Conservation (phyloP, 164 flowering plant genomes). For the Litsea cubeba region DNA sequence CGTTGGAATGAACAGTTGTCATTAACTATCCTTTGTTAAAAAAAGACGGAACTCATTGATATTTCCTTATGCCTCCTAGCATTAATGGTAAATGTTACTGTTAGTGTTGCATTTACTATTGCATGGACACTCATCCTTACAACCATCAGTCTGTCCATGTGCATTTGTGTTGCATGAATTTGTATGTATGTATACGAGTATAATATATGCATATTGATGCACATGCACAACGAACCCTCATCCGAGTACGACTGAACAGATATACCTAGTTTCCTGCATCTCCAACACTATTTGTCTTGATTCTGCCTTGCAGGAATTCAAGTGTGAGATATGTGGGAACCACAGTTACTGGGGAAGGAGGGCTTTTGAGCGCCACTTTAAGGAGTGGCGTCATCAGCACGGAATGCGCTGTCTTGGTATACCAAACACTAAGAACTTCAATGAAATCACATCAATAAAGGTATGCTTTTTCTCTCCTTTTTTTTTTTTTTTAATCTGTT, state of each 20-base stretch:
- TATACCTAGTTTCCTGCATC: not conserved
- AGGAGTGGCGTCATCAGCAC: constrained; percentile 98
- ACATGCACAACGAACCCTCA: not conserved
- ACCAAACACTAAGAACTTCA: constrained; percentile 97
- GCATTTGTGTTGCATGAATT: not conserved
- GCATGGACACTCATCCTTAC: too few relatives aligned
- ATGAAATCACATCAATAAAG: constrained; percentile 90
- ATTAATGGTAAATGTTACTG: too few relatives aligned
- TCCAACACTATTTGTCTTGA: not conserved
- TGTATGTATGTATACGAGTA: not conserved
- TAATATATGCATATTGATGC: not conserved
- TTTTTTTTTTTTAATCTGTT: not conserved
- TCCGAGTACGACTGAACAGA: not conserved
- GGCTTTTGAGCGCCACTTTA: constrained; percentile 97
- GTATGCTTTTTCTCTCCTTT: constrained; percentile 26
- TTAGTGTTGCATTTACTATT: too few relatives aligned
- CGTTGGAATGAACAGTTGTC: too few relatives aligned
- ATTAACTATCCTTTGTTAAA: too few relatives aligned
- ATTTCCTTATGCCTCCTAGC: too few relatives aligned
- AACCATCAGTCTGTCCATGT: too few relatives aligned
- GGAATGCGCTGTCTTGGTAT: constrained; percentile 99
- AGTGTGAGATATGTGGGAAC: constrained; percentile 99
- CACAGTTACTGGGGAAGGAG: constrained; percentile 98
- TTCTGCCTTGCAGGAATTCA: constrained; percentile 62
- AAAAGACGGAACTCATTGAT: too few relatives aligned